Evolutionary conservation across 495 filamentous ascomycete genomes (phyloP).

Genomic region (Talaromyces stipitatus): DNA sequence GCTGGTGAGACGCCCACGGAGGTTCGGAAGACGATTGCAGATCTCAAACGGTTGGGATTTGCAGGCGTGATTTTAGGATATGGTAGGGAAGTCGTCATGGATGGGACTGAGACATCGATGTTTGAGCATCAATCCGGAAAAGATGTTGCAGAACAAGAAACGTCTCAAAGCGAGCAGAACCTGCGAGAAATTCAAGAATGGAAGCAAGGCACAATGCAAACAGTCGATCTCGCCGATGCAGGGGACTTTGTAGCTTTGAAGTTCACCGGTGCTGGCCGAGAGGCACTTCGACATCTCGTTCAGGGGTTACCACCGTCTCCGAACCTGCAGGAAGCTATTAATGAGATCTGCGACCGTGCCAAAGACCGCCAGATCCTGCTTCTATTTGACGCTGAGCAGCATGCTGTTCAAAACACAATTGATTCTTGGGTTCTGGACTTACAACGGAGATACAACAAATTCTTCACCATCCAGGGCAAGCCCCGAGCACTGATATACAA

Average conservation of each 20-base stretch:
- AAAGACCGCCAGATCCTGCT: constrained; percentile 56
- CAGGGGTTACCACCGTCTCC: constrained; percentile 40
- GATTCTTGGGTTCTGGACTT: constrained; percentile 70
- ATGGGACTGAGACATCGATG: constrained; percentile 34
- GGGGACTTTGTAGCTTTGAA: constrained; percentile 77
- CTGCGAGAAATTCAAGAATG: constrained; percentile 39
- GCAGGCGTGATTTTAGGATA: constrained; percentile 73
- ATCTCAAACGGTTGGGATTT: constrained; percentile 60
- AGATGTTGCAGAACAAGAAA: background rate
- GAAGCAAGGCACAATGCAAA: constrained; percentile 61
- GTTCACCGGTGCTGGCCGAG: constrained; percentile 69
- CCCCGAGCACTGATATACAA: constrained; percentile 49
- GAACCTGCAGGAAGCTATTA: constrained; percentile 55
- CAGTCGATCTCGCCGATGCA: constrained; percentile 51
- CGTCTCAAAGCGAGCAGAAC: constrained; percentile 20
- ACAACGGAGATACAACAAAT: constrained; percentile 63
- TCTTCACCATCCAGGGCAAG: constrained; percentile 22
- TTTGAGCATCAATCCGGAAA: background rate
- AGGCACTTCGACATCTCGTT: constrained; percentile 54
- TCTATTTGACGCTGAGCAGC: constrained; percentile 81
- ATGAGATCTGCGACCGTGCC: constrained; percentile 63
- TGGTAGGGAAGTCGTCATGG: constrained; percentile 62
- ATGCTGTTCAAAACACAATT: constrained; percentile 63
- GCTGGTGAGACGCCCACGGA: constrained; percentile 60
- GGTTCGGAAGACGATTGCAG: constrained; percentile 49